Percentiles rank a stretch among this genome's conserved stretches.
Conservation (phyloP, 495 filamentous ascomycete genomes). For the Trypethelium eluteriae region DNA sequence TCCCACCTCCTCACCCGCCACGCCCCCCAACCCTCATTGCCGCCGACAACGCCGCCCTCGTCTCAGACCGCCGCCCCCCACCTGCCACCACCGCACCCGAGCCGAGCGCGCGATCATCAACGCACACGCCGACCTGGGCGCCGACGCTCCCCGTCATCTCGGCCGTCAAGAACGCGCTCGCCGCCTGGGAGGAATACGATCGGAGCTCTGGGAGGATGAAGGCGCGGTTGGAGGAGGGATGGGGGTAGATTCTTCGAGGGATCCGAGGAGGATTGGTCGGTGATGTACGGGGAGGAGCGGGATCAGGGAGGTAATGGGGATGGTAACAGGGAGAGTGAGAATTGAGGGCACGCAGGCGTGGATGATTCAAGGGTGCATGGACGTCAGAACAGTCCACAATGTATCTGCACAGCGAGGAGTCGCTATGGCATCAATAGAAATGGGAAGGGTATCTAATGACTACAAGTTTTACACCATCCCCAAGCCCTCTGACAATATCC, state of each 20-base stretch:
- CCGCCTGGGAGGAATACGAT: not conserved
- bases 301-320: not conserved
- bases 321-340: not conserved
- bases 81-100: not conserved
- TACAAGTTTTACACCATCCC: not conserved
- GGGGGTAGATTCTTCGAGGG: not conserved
- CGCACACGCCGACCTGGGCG: not conserved
- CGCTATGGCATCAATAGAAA: not conserved
- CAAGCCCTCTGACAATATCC: not conserved
- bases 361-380: not conserved
- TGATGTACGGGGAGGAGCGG: not conserved
- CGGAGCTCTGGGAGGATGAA: not conserved
- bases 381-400: no score
- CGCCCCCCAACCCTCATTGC: not conserved
- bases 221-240: not conserved
- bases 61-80: not conserved
- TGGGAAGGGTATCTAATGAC: constrained; percentile 1
- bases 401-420: no score
- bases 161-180: not conserved
- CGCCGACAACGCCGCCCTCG: not conserved
- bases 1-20: not conserved
- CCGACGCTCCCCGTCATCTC: not conserved
- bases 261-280: constrained; percentile 1
- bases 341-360: not conserved
- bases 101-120: not conserved